Evolutionary conservation across 1,139 yeast genomes (phyloP).

Genomic region (Zygosaccharomyces sapae): DNA sequence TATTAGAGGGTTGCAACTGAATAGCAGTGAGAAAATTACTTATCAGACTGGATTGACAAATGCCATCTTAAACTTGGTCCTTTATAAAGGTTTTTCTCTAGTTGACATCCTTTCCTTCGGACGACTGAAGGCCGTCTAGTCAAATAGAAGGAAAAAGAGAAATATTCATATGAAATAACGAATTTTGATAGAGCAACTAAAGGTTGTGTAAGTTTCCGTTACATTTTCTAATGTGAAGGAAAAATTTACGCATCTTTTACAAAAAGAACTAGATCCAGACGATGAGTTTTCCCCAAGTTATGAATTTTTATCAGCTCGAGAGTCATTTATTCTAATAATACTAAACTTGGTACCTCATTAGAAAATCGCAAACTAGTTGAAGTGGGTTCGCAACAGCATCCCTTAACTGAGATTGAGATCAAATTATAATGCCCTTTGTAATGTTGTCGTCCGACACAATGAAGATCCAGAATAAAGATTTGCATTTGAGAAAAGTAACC

Average conservation of each 20-base stretch:
- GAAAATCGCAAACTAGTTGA: too few species aligned
- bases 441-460: too few species aligned
- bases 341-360: too few species aligned
- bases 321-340: too few species aligned
- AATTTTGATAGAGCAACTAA: too few species aligned
- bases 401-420: too few species aligned
- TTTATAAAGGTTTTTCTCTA: neutral
- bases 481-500: too few species aligned
- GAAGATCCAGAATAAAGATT: too few species aligned
- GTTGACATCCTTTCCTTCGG: neutral
- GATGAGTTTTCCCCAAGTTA: neutral
- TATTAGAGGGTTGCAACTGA: neutral
- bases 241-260: neutral
- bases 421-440: too few species aligned
- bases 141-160: neutral
- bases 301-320: neutral
- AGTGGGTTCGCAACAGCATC: too few species aligned
- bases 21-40: neutral
- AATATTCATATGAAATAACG: neutral
- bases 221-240: neutral
- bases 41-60: neutral
- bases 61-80: too few species aligned
- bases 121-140: constrained; percentile 3
- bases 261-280: neutral
- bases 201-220: neutral